Conservation (phyloP, 106 monocot species). For the Dioscorea dumetorum region DNA sequence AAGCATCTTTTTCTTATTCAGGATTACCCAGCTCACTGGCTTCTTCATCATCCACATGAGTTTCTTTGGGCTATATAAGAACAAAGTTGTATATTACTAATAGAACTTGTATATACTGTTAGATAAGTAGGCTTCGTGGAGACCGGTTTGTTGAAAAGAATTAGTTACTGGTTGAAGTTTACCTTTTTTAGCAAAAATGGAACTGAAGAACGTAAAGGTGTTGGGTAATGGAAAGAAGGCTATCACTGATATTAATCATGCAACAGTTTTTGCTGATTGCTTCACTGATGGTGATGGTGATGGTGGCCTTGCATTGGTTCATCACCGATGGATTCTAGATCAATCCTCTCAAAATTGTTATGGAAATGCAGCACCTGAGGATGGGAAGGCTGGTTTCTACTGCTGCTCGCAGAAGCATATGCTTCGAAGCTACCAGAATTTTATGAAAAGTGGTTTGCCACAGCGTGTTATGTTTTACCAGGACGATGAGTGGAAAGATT, state of each 20-base stretch:
- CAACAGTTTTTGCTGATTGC: conserved; percentile 6
- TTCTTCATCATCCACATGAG: conserved; percentile 16
- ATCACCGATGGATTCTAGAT: conserved; percentile 1
- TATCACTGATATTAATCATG: conserved; percentile 24
- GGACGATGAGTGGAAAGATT: conserved; percentile 61
- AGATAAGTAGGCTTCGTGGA: conserved; percentile 32
- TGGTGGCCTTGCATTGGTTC: background rate
- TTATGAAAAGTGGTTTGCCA: conserved; percentile 57
- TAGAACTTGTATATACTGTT: conserved; percentile 13
- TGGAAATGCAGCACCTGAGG: background rate
- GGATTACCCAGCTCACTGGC: background rate
- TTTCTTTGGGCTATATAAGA: background rate
- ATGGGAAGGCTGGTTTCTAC: conserved; percentile 1
- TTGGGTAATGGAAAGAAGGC: conserved; percentile 30
- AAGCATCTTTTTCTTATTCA: background rate
- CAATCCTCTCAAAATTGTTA: background rate
- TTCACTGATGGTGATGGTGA: conserved; percentile 1
- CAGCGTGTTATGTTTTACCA: conserved; percentile 44
- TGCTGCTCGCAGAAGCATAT: conserved; percentile 12
- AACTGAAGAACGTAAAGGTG: conserved; percentile 37
- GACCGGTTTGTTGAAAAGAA: conserved; percentile 26
- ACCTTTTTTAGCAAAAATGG: conserved; percentile 44
- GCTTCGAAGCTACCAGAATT: conserved; percentile 49
- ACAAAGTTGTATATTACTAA: too few species aligned
- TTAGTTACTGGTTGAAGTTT: conserved; percentile 25